These are phyloP conservation scores for Prinsepia uniflora DNA, from an alignment of 306 rosid genomes.

Conservation along the genomic window DNA sequence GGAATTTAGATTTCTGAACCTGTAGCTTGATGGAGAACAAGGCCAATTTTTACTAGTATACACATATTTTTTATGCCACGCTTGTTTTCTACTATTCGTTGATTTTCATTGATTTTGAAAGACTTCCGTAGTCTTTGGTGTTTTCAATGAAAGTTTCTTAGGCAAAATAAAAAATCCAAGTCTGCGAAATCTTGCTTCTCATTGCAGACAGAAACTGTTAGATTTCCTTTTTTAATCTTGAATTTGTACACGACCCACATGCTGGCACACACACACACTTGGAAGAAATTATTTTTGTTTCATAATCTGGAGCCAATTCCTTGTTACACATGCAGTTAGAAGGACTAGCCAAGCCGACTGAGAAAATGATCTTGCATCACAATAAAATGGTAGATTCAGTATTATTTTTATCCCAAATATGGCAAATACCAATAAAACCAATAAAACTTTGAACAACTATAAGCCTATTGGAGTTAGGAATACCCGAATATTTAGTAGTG, in stretches of 20 bases:
- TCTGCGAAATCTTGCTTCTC: not conserved
- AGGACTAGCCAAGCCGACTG: not conserved
- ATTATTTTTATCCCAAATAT: not conserved
- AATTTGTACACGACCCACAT: not conserved
- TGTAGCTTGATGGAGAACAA: conserved; percentile 1
- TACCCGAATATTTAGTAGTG: not conserved
- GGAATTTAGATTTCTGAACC: not conserved
- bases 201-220: not conserved
- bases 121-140: not conserved
- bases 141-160: not conserved
- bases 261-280: not conserved
- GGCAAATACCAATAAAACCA: not conserved
- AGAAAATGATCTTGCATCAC: not conserved
- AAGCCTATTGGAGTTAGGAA: not conserved
- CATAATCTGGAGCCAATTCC: not conserved
- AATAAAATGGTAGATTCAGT: not conserved
- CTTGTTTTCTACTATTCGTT: not conserved
- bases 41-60: not conserved
- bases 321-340: not conserved
- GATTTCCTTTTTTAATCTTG: not conserved
- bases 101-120: not conserved
- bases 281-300: not conserved
- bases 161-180: not conserved
- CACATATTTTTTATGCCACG: not conserved
- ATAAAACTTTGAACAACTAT: not conserved